Conservation (phyloP, 331 rosid species). For the Quercus tomentella region DNA sequence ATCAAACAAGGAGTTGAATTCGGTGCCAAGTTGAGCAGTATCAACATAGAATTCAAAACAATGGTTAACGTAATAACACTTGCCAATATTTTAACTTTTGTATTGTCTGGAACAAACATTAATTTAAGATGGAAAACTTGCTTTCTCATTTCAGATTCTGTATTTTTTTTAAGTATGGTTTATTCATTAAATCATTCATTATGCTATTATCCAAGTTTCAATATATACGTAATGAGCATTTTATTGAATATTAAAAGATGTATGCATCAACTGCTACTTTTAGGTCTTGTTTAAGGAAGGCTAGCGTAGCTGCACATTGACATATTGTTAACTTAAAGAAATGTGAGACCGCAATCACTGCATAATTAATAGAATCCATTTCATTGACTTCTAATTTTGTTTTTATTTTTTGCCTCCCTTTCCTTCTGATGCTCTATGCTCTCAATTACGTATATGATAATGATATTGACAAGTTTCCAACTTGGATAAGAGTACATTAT, state of each 20-base stretch:
- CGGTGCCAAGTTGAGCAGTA: too few relatives aligned
- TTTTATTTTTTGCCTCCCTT: neutral
- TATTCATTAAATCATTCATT: too few relatives aligned
- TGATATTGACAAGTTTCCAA: neutral
- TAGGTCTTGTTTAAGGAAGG: neutral
- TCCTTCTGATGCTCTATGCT: neutral
- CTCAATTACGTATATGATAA: too few relatives aligned
- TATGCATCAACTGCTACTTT: too few relatives aligned
- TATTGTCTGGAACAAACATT: neutral
- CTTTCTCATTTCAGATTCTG: too few relatives aligned
- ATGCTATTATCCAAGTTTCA: too few relatives aligned
- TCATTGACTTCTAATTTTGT: neutral
- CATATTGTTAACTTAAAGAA: neutral
- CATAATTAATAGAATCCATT: neutral
- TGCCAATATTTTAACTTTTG: neutral
- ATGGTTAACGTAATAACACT: neutral
- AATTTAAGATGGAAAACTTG: neutral
- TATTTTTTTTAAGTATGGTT: too few relatives aligned
- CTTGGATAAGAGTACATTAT: too few relatives aligned
- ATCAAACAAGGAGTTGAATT: neutral
- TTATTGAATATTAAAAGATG: too few relatives aligned
- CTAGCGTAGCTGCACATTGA: neutral
- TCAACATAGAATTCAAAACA: neutral
- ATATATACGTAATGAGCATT: too few relatives aligned
- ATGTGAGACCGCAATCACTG: neutral